Base-by-base conservation (phyloP, 306 rosid species). In the Purshia tridentata region DNA sequence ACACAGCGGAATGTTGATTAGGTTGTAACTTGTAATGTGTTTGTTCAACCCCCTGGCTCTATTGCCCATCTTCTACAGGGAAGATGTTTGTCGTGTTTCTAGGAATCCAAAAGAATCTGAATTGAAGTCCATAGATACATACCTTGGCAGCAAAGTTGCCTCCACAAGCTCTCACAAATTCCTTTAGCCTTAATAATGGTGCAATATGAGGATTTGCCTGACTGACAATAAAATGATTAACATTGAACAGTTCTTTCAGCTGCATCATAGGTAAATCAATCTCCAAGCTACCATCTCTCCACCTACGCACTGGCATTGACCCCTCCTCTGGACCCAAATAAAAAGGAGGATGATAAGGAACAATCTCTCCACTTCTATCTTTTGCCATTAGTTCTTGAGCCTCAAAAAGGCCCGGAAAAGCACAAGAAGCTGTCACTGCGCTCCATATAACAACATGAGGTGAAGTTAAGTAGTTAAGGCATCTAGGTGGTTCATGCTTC, bases 231-330 rank as follows among this genome's bases (percentile, higher is more conserved):
- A 95, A 91, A 71, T 91, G 98, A 77, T 95, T 95, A 74, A 95
- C 99, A 62, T 90, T 95, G 85, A 95, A 95, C 71, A 95, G 83
- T 78, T 95, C 96, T 77, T 95, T 95, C 72, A 95, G 70, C 77
- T 95, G 98, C 82, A 91, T 90, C 98, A 95, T 87, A n/a, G 99
- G 98, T 46, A 94, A 86, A 86, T 91, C 99, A 71, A 94, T 88
- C 92, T 94, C 99, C 77, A 94, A 69, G 89, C 99, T 94, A 41
- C 99, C 99, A 69, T 94, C 97, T 81, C 97, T 90, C 99, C 99
- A 91, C 11, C 97, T 88, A 19, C 97, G 97, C 2, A 57, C 85
- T 19, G 92, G 82, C 14, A 90, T 71, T 54, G 96, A 85, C 35
- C 96, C 92, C 53, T 86, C 93, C 85, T 94, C 93, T 0, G 93